Evolutionary conservation across 345 rosid genomes (phyloP), one percentile per base, ranked within the genome.

Genomic region (Erodium maritimum): DNA sequence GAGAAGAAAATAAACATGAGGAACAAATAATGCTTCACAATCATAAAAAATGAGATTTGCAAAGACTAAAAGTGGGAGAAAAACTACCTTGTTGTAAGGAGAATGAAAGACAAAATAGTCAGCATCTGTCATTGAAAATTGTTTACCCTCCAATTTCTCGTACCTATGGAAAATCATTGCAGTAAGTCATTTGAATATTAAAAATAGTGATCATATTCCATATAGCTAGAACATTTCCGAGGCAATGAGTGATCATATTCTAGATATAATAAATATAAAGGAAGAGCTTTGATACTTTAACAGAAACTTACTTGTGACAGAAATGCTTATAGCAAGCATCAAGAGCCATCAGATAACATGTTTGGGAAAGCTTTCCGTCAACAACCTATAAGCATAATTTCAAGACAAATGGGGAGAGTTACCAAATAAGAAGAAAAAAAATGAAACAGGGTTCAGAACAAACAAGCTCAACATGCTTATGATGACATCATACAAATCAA

Each of bases 311-410:
- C 99, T 94, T 94, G 69, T 80, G 73, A 75, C 95, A 90, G 22
- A 87, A 76, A 67, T 73, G 69, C 65, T 84, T 84, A 70, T 94
- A 94, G 77, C 99, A 94, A 57, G 89, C 57, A 73, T 94, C 99
- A 60, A 94, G 82, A 62, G 99, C 97, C 96, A 85, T 80, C 53
- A 94, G 90, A 75, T 94, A 94, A 81, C 99, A 94, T n/a, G 99
- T 90, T 78, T 94, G 99, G 19, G 97, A 90, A 63, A 94, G 93
- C 79, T 90, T 94, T 21, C 99, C 99, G 75, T 94, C 97, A 74
- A 94, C 99, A 58, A 94, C 99, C 99, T 94, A 68, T 74, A 73
- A 65, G 55, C 23, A 57, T 23, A 52, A 56, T 50, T 21, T n/a
- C n/a, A n/a, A n/a, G n/a, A n/a, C n/a, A n/a, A n/a, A n/a, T n/a